Percentiles rank a stretch among this genome's conserved stretches.
Conservation (phyloP, 225 moss, liverwort and hornwort genomes). For the Physcomitrium patens region DNA sequence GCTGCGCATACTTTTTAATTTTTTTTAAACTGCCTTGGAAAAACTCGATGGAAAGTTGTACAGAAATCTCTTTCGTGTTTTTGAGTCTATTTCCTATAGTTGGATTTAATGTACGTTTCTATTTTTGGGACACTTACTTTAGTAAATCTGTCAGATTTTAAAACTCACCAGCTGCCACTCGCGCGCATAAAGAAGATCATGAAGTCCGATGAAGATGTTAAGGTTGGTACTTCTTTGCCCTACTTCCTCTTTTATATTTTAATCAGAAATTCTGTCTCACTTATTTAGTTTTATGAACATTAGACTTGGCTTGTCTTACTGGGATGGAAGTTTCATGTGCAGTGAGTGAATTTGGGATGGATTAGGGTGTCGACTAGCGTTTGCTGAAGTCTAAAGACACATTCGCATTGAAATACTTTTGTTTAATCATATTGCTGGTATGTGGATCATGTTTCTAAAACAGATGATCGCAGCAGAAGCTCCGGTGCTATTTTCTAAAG, state of each 20-base stretch:
- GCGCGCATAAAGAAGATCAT: slow-evolving; percentile 69
- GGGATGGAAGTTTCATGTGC: background rate
- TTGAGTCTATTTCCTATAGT: background rate
- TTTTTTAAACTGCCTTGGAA: background rate
- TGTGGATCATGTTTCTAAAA: background rate
- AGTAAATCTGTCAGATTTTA: slow-evolving; percentile 46
- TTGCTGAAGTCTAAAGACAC: background rate
- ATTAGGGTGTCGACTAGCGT: background rate
- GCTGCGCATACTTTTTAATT: background rate
- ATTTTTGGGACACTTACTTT: slow-evolving; percentile 1
- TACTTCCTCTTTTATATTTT: slow-evolving; percentile 11
- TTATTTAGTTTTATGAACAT: slow-evolving; percentile 5
- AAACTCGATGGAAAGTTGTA: background rate
- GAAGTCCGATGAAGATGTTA: slow-evolving; percentile 71
- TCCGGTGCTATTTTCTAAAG: slow-evolving; percentile 84
- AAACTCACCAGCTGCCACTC: slow-evolving; percentile 62
- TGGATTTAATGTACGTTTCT: background rate
- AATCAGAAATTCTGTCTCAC: background rate
- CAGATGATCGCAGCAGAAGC: slow-evolving; percentile 98
- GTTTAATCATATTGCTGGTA: background rate
- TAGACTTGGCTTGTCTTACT: slow-evolving; percentile 2
- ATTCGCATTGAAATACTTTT: background rate
- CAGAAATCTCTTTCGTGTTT: background rate
- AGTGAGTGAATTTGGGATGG: slow-evolving; percentile 16
- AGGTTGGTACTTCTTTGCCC: slow-evolving; percentile 32